Percentiles rank a stretch among this genome's conserved stretches.
Evolutionary conservation across 139 green algal species (phyloP).

Genomic region (Chlamydomonas eustigma): DNA sequence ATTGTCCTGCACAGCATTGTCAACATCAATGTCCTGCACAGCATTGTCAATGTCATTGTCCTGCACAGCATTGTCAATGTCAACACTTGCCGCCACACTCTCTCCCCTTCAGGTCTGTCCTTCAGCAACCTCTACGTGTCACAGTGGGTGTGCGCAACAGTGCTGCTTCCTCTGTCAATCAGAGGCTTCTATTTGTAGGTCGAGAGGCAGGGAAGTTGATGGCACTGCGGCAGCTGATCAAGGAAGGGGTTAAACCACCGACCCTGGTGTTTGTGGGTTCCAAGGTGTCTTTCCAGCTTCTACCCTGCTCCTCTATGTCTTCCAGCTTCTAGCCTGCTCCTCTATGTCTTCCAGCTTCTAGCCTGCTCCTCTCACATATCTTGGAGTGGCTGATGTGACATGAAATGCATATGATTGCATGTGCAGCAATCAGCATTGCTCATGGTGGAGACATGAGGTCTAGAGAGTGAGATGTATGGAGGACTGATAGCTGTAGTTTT

Average conservation of each 20-base stretch:
- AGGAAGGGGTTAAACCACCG: constrained; percentile 69
- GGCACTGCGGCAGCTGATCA: constrained; percentile 84
- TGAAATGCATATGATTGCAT: no score
- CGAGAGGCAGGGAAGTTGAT: constrained; percentile 87
- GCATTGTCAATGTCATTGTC: no score
- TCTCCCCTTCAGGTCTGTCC: constrained; percentile 38
- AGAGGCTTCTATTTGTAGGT: constrained; percentile 91
- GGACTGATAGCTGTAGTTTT: neutral
- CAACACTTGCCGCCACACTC: no score
- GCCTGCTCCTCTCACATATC: no score
- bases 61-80: no score
- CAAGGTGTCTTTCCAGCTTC: no score
- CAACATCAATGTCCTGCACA: no score
- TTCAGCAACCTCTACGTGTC: constrained; percentile 83
- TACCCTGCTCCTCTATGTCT: neutral
- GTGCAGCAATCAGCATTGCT: no score
- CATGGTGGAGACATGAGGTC: neutral
- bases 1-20: no score
- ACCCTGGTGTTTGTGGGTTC: constrained; percentile 89
- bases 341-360: no score
- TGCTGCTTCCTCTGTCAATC: constrained; percentile 61
- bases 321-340: no score
- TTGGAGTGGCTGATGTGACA: no score
- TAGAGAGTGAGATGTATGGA: neutral
- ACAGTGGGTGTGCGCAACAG: constrained; percentile 74